Base-by-base conservation (phyloP, 306 rosid genomes). In the Cicer pinnatifidum region DNA sequence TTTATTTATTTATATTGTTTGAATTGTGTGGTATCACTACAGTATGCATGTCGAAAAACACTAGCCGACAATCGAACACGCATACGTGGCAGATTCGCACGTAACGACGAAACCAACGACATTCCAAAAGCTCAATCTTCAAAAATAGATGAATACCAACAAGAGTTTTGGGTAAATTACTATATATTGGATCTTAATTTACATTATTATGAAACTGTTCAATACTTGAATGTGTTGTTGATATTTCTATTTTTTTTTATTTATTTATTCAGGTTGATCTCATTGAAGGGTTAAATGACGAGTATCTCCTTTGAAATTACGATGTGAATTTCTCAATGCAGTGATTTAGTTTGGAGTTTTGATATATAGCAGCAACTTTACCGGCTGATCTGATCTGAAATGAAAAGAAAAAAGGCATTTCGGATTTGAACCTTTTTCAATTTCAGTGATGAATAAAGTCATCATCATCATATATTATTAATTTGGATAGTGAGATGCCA, bases 51-150 rank as follows among this genome's bases (percentile, higher is more conserved):
- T 56, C 88, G 97, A 33, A 93, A 93, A 74, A 91, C 97, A 62
- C 92, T 93, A 48, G 98, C 98, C 33, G 98, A 93, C 89, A 91
- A 85, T 73, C 81, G 98, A 67, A 97, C 92, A 7, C 91, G 97
- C 66, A 81, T 93, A 89, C 98, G 98, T 75, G 97, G 98, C 80
- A 91, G 98, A 70, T 93, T 93, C 44, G 97, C 97, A 0, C 91
- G 98, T 77, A 93, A 93, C 68, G 94, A 93, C 10, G 94, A 93
- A 44, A 20, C 72, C 4, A 71, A 73, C 48, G 92, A 89, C 64
- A 81, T 54, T 83, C 74, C 84, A 64, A 91, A 88, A 65, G 78
- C 85, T 78, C 80, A 87, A 58, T 87, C 81, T 72, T 86, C 93
- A 8, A 48, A 77, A 63, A 73, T 87, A 83, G 81, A 89, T 41